Evolutionary conservation across 2,329 filamentous ascomycete genomes (phyloP).

Genomic region (Fusarium keratoplasticum): DNA sequence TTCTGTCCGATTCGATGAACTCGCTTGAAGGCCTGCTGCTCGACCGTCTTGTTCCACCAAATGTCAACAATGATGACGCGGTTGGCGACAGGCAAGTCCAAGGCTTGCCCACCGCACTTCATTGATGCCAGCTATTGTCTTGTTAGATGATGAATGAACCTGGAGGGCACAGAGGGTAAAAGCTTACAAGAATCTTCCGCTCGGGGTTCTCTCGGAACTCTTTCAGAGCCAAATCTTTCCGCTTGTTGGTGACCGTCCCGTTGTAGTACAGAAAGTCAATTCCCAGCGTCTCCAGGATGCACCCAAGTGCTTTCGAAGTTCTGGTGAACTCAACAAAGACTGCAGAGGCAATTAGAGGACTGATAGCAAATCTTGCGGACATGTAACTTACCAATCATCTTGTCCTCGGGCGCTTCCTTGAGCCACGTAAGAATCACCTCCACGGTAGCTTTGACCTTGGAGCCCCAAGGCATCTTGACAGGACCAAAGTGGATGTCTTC

Average conservation of each 20-base stretch:
- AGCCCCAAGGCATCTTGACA: conserved; percentile 36
- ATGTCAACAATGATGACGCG: conserved; percentile 66
- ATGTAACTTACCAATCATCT: conserved; percentile 46
- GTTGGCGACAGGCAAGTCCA: conserved; percentile 59
- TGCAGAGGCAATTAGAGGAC: conserved; percentile 10
- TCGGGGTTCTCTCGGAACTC: conserved; percentile 34
- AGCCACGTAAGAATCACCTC: conserved; percentile 49
- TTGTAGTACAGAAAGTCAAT: conserved; percentile 55
- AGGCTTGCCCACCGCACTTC: conserved; percentile 50
- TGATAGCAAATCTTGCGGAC: too few species aligned
- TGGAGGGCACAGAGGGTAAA: too few species aligned
- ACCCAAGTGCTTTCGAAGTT: conserved; percentile 50
- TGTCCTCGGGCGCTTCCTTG: conserved; percentile 48
- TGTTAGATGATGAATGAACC: neutral
- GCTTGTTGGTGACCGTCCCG: conserved; percentile 31
- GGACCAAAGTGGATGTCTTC: neutral
- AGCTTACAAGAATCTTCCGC: conserved; percentile 52
- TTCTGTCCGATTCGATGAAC: conserved; percentile 74
- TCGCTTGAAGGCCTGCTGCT: conserved; percentile 72
- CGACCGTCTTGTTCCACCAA: conserved; percentile 71
- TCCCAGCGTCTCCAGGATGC: conserved; percentile 45
- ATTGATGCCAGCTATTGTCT: conserved; percentile 49
- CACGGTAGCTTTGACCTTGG: conserved; percentile 49
- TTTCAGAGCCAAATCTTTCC: conserved; percentile 32
- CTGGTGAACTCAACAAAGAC: conserved; percentile 53